Percentiles rank a stretch among this genome's conserved stretches.
phyloP scores from a whole-genome alignment of 2,329 filamentous ascomycete genomes.

The Thielaviopsis punctulata region DNA sequence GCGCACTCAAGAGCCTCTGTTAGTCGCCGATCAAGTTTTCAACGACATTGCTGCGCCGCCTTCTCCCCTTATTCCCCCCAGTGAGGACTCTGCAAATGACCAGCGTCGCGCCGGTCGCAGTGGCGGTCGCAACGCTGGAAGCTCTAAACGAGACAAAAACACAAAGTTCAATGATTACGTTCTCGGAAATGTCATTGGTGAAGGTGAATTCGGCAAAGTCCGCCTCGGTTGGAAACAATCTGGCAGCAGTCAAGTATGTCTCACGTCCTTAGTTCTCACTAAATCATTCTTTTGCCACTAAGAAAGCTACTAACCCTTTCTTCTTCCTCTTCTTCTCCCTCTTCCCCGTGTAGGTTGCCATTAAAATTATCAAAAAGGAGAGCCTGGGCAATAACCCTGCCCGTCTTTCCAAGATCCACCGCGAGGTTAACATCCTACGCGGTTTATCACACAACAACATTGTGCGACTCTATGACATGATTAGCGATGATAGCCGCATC shows the following conservation, averaged over 20 bases:
- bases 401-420: constrained; percentile 88
- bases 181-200: constrained; percentile 84
- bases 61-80: constrained; percentile 26
- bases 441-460: constrained; percentile 92
- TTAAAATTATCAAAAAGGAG: constrained; percentile 92
- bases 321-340: too few species aligned
- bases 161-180: constrained; percentile 93
- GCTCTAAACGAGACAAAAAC: constrained; percentile 41
- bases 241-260: constrained; percentile 59
- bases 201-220: constrained; percentile 97
- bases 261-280: background rate
- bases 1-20: constrained; percentile 5
- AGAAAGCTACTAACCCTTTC: background rate
- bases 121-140: constrained; percentile 3
- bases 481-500: constrained; percentile 91
- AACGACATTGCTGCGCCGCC: constrained; percentile 27
- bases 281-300: background rate
- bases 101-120: constrained; percentile 8
- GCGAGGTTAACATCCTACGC: constrained; percentile 81
- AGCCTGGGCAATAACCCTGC: constrained; percentile 75
- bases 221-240: constrained; percentile 97
- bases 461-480: constrained; percentile 92
- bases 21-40: constrained; percentile 7
- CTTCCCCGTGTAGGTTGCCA: constrained; percentile 70
- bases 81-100: constrained; percentile 23